Conservation (phyloP, 2,329 filamentous ascomycete genomes). For the Fusarium aywerte region DNA sequence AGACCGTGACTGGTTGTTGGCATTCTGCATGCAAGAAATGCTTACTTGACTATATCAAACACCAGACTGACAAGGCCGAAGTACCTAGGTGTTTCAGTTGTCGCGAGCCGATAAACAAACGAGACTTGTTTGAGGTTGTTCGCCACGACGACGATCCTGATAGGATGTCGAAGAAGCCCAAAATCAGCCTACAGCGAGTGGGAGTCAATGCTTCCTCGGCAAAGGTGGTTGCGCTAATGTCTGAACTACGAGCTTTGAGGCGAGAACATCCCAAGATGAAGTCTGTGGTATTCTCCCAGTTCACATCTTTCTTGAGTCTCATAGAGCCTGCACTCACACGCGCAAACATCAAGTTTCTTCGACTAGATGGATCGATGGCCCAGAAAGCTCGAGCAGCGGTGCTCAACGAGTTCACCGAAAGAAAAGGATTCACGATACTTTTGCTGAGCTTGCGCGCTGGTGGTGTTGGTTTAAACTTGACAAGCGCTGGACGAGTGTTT, state of each 20-base stretch:
- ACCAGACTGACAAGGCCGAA: slow-evolving; percentile 81
- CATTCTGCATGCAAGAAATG: slow-evolving; percentile 97
- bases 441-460: slow-evolving; percentile 88
- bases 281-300: slow-evolving; percentile 95
- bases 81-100: slow-evolving; percentile 90
- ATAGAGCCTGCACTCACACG: slow-evolving; percentile 83
- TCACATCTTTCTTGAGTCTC: slow-evolving; percentile 93
- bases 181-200: slow-evolving; percentile 69
- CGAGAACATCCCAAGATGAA: slow-evolving; percentile 76
- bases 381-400: slow-evolving; percentile 87
- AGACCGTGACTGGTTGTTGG: slow-evolving; percentile 96
- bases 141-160: slow-evolving; percentile 74
- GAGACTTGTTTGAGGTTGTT: slow-evolving; percentile 93
- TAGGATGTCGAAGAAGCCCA: slow-evolving; percentile 56
- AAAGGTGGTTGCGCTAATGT: slow-evolving; percentile 85
- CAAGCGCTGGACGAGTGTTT: slow-evolving; percentile 87
- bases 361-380: slow-evolving; percentile 89
- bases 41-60: slow-evolving; percentile 87
- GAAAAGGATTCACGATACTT: slow-evolving; percentile 74
- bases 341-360: slow-evolving; percentile 80
- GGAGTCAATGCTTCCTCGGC: slow-evolving; percentile 79
- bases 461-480: slow-evolving; percentile 93
- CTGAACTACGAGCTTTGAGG: slow-evolving; percentile 76
- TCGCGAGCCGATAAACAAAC: slow-evolving; percentile 80
- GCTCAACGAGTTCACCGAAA: slow-evolving; percentile 74